These are phyloP conservation scores for Phascolomyces articulosus DNA, from an alignment of 371 early-diverging fungal genomes.

Conservation along the genomic window DNA sequence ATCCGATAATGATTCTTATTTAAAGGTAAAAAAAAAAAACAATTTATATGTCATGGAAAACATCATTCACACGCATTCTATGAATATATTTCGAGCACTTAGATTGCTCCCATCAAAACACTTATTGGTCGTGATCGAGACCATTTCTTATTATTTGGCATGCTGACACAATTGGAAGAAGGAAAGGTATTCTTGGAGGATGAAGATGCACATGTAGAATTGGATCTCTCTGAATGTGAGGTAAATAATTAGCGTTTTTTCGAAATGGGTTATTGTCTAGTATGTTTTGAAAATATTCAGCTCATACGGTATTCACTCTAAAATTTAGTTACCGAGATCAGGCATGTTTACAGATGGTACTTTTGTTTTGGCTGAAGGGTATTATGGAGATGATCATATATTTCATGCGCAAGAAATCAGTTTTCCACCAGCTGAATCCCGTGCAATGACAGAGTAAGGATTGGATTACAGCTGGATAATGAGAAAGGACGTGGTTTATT, in stretches of 20 bases:
- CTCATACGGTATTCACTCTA: too few species aligned
- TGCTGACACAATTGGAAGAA: slow-evolving; percentile 84
- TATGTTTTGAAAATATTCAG: too few species aligned
- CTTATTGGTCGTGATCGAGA: slow-evolving; percentile 78
- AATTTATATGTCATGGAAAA: too few species aligned
- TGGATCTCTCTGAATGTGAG: slow-evolving; percentile 58
- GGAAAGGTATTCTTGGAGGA: slow-evolving; percentile 89
- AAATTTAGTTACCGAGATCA: slow-evolving; percentile 45
- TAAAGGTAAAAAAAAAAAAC: slow-evolving; percentile 30
- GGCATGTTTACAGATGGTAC: slow-evolving; percentile 85
- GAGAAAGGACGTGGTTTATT: too few species aligned
- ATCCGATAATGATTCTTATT: slow-evolving; percentile 31
- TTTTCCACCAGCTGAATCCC: slow-evolving; percentile 78
- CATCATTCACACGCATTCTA: too few species aligned
- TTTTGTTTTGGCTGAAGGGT: slow-evolving; percentile 85
- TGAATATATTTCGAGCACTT: too few species aligned
- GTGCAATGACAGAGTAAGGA: slow-evolving; percentile 61
- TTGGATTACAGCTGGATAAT: too few species aligned
- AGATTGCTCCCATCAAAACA: slow-evolving; percentile 84
- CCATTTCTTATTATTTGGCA: slow-evolving; percentile 81
- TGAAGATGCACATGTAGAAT: slow-evolving; percentile 72
- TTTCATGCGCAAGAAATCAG: slow-evolving; percentile 73
- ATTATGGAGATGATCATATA: slow-evolving; percentile 68
- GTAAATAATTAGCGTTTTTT: not conserved
- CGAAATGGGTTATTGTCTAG: not conserved